A percentile compares a stretch with the other conserved stretches of the same genome.
Evolutionary conservation across 2,329 filamentous ascomycete genomes (phyloP).

Genomic region (Cordyceps cicadae): DNA sequence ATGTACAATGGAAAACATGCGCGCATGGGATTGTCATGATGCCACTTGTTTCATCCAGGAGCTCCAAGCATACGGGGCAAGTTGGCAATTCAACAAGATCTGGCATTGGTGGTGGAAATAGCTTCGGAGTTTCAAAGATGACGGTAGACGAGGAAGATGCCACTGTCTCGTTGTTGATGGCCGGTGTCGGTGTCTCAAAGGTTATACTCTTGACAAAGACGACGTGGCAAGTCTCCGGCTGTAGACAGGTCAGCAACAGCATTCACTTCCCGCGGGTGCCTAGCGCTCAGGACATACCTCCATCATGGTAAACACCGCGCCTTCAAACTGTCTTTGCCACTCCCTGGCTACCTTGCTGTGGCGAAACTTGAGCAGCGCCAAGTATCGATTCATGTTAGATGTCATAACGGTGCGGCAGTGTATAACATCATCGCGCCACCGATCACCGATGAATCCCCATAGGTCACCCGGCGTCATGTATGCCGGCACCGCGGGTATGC

Average conservation of each 20-base stretch:
- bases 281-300: slow-evolving; percentile 49
- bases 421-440: slow-evolving; percentile 75
- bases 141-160: slow-evolving; percentile 35
- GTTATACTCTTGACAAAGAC: slow-evolving; percentile 90
- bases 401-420: slow-evolving; percentile 95
- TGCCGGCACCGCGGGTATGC: slow-evolving; percentile 87
- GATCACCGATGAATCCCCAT: slow-evolving; percentile 81
- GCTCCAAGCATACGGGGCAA: slow-evolving; percentile 90
- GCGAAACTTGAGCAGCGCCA: slow-evolving; percentile 92
- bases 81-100: slow-evolving; percentile 86
- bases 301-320: slow-evolving; percentile 85
- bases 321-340: slow-evolving; percentile 85
- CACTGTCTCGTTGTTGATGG: slow-evolving; percentile 51
- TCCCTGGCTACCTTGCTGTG: slow-evolving; percentile 62
- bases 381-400: slow-evolving; percentile 78
- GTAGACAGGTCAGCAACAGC: slow-evolving; percentile 15
- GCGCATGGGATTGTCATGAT: slow-evolving; percentile 94
- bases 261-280: not conserved
- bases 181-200: slow-evolving; percentile 56
- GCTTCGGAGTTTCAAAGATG: slow-evolving; percentile 42
- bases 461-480: slow-evolving; percentile 91
- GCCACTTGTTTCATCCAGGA: slow-evolving; percentile 96
- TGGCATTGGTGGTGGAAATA: slow-evolving; percentile 62
- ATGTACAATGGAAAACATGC: slow-evolving; percentile 95
- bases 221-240: slow-evolving; percentile 87